phyloP scores from a whole-genome alignment of 371 early-diverging fungal species.

The Mortierella sp. region DNA sequence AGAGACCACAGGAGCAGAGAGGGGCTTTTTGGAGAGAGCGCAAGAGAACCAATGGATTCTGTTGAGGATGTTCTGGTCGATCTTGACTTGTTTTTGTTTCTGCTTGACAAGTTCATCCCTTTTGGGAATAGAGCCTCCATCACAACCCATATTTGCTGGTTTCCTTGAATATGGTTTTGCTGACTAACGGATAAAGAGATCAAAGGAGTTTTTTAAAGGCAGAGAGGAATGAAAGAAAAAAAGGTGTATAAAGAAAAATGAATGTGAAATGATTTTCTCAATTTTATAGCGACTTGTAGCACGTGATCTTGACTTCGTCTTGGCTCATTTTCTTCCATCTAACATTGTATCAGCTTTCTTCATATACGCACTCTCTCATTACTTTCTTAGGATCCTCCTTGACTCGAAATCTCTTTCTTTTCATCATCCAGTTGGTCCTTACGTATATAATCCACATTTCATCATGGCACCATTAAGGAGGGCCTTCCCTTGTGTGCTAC shows the following conservation, averaged over 20 bases:
- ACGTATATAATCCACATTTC: not conserved
- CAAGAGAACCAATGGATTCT: conserved; percentile 85
- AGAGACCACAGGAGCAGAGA: conserved; percentile 84
- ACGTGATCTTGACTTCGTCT: not conserved
- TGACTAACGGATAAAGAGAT: not conserved
- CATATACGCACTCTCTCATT: not conserved
- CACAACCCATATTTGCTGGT: conserved; percentile 82
- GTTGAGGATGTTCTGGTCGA: conserved; percentile 79
- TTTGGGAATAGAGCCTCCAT: conserved; percentile 96
- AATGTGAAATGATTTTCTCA: not conserved
- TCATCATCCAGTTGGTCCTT: not conserved
- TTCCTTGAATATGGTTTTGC: not conserved
- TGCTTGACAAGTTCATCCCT: conserved; percentile 94
- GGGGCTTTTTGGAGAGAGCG: conserved; percentile 88
- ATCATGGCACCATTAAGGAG: conserved; percentile 36
- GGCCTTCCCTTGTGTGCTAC: conserved; percentile 20
- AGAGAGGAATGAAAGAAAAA: too few relatives aligned
- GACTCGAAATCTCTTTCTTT: not conserved
- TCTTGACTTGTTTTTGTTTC: conserved; percentile 79
- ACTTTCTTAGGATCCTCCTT: not conserved
- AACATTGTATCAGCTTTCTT: not conserved
- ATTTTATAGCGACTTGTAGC: not conserved
- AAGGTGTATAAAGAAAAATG: not conserved
- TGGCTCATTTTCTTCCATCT: not conserved
- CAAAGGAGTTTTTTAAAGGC: too few relatives aligned